These are phyloP conservation scores for Macrocybe sp. DNA, from an alignment of 1,284 basidiomycete genomes.

Conservation along the genomic window DNA sequence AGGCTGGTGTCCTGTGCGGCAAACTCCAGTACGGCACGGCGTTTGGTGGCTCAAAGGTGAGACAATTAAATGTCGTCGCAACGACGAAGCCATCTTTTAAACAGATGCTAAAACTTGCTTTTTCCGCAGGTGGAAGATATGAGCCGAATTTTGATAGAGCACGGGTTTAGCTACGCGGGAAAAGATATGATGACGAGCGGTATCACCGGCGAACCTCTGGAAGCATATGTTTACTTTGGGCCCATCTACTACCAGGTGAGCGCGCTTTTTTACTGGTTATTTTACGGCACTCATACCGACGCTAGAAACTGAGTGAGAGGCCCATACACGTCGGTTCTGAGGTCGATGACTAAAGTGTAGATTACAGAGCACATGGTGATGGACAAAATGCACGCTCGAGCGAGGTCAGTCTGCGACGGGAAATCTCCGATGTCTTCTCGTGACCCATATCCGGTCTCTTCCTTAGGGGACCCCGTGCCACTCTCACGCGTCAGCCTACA, in stretches of 20 bases:
- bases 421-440: constrained; percentile 4
- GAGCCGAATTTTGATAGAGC: constrained; percentile 91
- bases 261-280: constrained; percentile 6
- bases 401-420: constrained; percentile 53
- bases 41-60: constrained; percentile 93
- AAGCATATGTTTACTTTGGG: constrained; percentile 97
- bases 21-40: constrained; percentile 93
- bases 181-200: constrained; percentile 99
- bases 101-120: neutral
- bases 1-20: constrained; percentile 87
- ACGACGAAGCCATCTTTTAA: neutral
- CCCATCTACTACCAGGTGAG: constrained; percentile 96
- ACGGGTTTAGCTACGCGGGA: constrained; percentile 95
- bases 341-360: constrained; percentile 7
- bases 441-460: constrained; percentile 5
- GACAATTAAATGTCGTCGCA: constrained; percentile 4
- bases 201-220: constrained; percentile 94
- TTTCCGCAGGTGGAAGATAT: constrained; percentile 84
- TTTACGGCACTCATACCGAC: constrained; percentile 8
- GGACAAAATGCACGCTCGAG: constrained; percentile 99
- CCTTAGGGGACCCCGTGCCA: constrained; percentile 87
- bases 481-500: constrained; percentile 95
- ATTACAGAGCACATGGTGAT: constrained; percentile 90
- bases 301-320: constrained; percentile 76
- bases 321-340: constrained; percentile 7